phyloP scores from a whole-genome alignment of 1,284 basidiomycete genomes.

The Puccinia novopanici region DNA sequence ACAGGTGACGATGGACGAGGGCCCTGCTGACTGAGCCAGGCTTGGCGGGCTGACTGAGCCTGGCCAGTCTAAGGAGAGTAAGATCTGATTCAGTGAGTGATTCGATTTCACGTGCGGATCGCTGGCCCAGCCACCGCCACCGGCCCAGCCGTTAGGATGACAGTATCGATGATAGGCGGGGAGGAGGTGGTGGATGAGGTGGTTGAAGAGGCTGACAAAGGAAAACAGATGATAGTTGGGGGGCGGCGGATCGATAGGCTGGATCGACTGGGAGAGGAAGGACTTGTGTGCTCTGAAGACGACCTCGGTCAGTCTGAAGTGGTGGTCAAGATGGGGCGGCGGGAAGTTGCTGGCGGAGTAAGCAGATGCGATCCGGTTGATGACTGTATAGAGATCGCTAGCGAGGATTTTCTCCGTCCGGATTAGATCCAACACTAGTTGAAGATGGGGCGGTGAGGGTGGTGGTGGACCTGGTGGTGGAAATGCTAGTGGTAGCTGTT shows the following conservation, averaged over 20 bases:
- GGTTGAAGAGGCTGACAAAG: constrained; percentile 22
- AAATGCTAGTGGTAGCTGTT: not conserved
- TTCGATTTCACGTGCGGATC: constrained; percentile 21
- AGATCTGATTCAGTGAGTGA: constrained; percentile 9
- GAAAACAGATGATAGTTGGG: constrained; percentile 7
- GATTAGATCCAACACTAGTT: not conserved
- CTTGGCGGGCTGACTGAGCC: not conserved
- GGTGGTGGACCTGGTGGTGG: not conserved
- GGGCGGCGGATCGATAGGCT: not conserved
- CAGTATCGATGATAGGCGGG: constrained; percentile 35
- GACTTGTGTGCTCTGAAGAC: constrained; percentile 26
- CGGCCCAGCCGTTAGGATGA: constrained; percentile 37
- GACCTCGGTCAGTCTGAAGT: constrained; percentile 28
- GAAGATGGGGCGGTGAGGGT: not conserved
- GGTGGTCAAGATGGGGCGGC: constrained; percentile 36
- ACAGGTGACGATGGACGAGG: not conserved
- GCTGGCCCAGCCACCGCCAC: constrained; percentile 23
- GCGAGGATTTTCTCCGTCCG: constrained; percentile 19
- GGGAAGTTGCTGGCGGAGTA: constrained; percentile 24
- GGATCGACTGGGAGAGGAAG: constrained; percentile 27
- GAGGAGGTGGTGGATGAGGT: constrained; percentile 11
- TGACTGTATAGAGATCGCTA: constrained; percentile 26
- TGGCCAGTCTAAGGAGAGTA: constrained; percentile 35
- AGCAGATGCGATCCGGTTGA: constrained; percentile 24
- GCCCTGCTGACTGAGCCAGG: not conserved